Base-by-base conservation (phyloP, 768 basidiomycete genomes). In the Royoungia palumana region DNA sequence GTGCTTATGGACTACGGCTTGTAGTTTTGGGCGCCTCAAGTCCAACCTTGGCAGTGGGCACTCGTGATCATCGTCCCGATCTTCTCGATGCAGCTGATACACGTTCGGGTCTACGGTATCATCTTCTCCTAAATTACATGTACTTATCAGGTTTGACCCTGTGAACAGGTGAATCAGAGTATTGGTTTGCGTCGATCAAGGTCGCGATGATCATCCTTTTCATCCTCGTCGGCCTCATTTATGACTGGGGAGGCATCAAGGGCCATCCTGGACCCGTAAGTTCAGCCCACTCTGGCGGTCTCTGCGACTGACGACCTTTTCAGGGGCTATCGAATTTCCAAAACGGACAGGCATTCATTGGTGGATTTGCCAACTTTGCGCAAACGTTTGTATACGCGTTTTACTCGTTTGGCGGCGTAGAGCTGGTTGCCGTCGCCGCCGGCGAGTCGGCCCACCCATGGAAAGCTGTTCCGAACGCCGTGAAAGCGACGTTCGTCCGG, bases 341-440 rank as follows among this genome's bases (percentile, higher is more conserved):
- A 20, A 53, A 74, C 34, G 68, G 69, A 9, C 77, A 80, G 62
- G 78, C 78, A 0, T 79, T 81, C 56, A 65, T 80, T 11, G 79
- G 79, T 10, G 78, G 77, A 38, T 80, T 79, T 47, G 48, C 73
- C 32, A 68, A 74, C 28, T 79, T 80, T 61, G 75, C 77, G 8
- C 76, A 77, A 56, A 78, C 76, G 5, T 84, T 83, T 51, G 81
- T 85, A 32, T 86, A 75, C 28, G 84, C 84, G 12, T 85, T 85
- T 51, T 89, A 81, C 66, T 84, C 83, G 8, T 83, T 78, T 62
- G 81, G 78, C 16, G 82, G 83, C 16, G 80, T 85, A 25, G 85
- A 86, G 56, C 74, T 89, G 10, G 84, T 87, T 35, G 79, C 83
- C 3, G 65, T 88, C 27, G 85, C 85, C n/a, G 85, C 85, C 10